Evolutionary conservation across 1,284 basidiomycete species (phyloP).

Genomic region (Cutaneotrichosporon sp.): DNA sequence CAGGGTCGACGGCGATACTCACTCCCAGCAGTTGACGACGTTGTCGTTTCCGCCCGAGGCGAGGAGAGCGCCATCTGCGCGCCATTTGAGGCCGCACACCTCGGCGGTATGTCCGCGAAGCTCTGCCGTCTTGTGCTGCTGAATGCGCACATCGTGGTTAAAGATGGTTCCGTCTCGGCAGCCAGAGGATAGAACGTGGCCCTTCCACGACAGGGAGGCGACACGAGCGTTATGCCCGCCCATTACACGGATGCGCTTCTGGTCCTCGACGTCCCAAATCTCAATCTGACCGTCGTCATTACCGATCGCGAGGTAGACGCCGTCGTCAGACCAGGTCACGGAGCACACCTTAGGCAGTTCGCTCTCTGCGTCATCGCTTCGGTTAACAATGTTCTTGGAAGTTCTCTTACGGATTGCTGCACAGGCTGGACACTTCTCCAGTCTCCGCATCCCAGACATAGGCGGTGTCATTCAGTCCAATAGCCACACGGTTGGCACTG

Average conservation of each 20-base stretch:
- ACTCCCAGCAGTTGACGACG: constrained; percentile 93
- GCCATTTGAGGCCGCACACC: constrained; percentile 62
- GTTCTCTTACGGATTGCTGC: constrained; percentile 50
- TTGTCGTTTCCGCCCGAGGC: constrained; percentile 95
- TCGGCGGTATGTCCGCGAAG: constrained; percentile 82
- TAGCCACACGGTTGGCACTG: constrained; percentile 75
- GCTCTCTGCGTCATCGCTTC: constrained; percentile 1
- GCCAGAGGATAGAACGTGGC: constrained; percentile 79
- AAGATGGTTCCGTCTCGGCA: constrained; percentile 88
- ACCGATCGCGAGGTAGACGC: constrained; percentile 80
- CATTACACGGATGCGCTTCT: constrained; percentile 83
- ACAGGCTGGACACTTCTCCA: constrained; percentile 71
- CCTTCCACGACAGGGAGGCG: constrained; percentile 75
- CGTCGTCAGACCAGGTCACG: constrained; percentile 82
- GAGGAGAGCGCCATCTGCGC: constrained; percentile 75
- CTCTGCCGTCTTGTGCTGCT: constrained; percentile 82
- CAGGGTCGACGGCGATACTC: constrained; percentile 18
- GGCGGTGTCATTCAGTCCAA: constrained; percentile 73
- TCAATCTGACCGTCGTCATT: constrained; percentile 77
- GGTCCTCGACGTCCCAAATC: constrained; percentile 87
- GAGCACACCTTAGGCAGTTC: constrained; percentile 66
- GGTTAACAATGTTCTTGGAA: no score
- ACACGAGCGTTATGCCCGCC: constrained; percentile 69
- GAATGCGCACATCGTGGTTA: constrained; percentile 86
- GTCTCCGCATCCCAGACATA: constrained; percentile 94